These are phyloP conservation scores for Petasospora fabianii DNA, from an alignment of 1,139 yeast genomes.

Conservation along the genomic window DNA sequence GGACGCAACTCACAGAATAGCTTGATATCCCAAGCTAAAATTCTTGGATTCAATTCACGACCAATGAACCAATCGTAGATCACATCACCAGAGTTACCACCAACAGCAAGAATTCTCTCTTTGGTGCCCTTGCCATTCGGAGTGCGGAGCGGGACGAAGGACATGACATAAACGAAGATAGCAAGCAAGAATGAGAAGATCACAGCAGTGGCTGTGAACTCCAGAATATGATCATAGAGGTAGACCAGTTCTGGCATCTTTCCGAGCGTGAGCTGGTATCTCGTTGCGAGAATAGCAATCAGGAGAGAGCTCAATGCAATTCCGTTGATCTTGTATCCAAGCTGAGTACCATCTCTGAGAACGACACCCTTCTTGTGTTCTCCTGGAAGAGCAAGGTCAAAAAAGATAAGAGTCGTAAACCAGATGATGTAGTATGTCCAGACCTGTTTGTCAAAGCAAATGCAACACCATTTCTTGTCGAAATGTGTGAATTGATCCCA, in stretches of 20 bases:
- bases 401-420: conserved; percentile 60
- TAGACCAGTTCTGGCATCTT: conserved; percentile 77
- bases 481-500: conserved; percentile 33
- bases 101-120: conserved; percentile 74
- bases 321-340: conserved; percentile 83
- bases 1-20: conserved; percentile 93
- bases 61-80: conserved; percentile 97
- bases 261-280: conserved; percentile 49
- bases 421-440: conserved; percentile 71
- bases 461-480: conserved; percentile 24
- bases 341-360: conserved; percentile 69
- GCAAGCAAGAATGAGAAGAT: conserved; percentile 64
- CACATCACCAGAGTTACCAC: conserved; percentile 77
- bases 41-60: conserved; percentile 88
- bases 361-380: conserved; percentile 57
- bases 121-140: conserved; percentile 52
- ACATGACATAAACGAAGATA: conserved; percentile 57
- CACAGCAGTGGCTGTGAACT: conserved; percentile 60
- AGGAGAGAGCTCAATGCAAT: conserved; percentile 49
- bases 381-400: conserved; percentile 78
- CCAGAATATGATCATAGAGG: conserved; percentile 63
- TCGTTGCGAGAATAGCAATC: conserved; percentile 40
- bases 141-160: conserved; percentile 55
- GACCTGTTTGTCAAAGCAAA: conserved; percentile 37
- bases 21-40: conserved; percentile 83